phyloP scores from a whole-genome alignment of 495 filamentous ascomycete genomes.

The Hyaloscypha bicolor region DNA sequence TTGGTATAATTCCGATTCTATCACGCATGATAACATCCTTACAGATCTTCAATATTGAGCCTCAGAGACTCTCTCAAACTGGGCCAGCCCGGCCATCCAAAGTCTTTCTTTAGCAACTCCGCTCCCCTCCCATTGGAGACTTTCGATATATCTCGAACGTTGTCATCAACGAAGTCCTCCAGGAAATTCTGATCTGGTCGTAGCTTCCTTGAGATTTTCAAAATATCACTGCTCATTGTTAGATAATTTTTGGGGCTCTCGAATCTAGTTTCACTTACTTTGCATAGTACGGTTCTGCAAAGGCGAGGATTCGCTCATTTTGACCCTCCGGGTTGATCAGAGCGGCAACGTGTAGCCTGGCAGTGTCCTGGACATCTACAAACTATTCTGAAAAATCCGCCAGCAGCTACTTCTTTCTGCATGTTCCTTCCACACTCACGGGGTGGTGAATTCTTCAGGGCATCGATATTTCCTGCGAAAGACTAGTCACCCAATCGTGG shows the following conservation, averaged over 20 bases:
- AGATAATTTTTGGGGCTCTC: neutral
- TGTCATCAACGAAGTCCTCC: conserved; percentile 29
- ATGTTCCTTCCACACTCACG: conserved; percentile 27
- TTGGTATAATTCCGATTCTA: neutral
- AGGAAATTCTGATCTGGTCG: conserved; percentile 37
- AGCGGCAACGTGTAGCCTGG: conserved; percentile 48
- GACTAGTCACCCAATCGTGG: conserved; percentile 29
- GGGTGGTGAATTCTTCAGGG: conserved; percentile 27
- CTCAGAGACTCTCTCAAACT: conserved; percentile 22
- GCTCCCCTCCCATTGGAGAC: conserved; percentile 33
- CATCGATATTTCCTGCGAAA: conserved; percentile 35
- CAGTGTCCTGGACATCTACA: conserved; percentile 53
- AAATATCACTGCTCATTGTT: conserved; percentile 11
- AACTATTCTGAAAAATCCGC: conserved; percentile 39
- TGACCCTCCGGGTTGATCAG: conserved; percentile 44
- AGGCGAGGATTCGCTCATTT: conserved; percentile 51
- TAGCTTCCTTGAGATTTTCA: conserved; percentile 36
- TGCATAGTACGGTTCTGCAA: conserved; percentile 17
- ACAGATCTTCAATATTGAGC: conserved; percentile 17
- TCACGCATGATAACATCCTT: neutral
- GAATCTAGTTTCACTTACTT: conserved; percentile 10
- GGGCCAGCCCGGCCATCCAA: conserved; percentile 40
- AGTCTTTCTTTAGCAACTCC: conserved; percentile 36
- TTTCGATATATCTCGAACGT: conserved; percentile 30
- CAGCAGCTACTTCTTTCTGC: conserved; percentile 10